Conservation (phyloP, 192 early-diverging fungal genomes). For the Umbelopsis vinacea region DNA sequence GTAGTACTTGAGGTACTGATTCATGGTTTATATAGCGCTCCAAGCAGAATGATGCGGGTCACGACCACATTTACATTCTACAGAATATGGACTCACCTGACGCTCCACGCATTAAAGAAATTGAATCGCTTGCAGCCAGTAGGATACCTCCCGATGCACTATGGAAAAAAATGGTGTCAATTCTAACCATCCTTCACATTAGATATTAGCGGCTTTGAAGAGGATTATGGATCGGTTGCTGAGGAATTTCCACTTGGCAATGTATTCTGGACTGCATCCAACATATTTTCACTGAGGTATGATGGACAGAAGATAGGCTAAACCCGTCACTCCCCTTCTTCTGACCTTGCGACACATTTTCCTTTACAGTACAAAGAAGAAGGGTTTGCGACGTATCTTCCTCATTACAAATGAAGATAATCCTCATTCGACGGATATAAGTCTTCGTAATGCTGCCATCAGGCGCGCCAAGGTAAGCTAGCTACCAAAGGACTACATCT, state of each 20-base stretch:
- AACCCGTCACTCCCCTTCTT: neutral
- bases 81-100: slow-evolving; percentile 66
- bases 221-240: slow-evolving; percentile 51
- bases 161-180: neutral
- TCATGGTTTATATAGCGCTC: neutral
- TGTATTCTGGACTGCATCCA: slow-evolving; percentile 66
- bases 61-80: slow-evolving; percentile 62
- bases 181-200: neutral
- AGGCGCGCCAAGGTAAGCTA: slow-evolving; percentile 54
- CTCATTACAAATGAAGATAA: slow-evolving; percentile 73
- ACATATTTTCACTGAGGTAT: slow-evolving; percentile 63
- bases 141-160: neutral
- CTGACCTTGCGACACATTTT: neutral
- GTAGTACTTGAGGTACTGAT: neutral
- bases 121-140: slow-evolving; percentile 61
- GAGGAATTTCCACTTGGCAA: slow-evolving; percentile 62
- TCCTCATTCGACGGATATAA: slow-evolving; percentile 56
- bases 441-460: slow-evolving; percentile 54
- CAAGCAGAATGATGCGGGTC: slow-evolving; percentile 52
- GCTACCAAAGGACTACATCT: neutral
- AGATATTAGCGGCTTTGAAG: slow-evolving; percentile 48
- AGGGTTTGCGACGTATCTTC: slow-evolving; percentile 68
- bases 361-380: slow-evolving; percentile 45
- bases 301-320: slow-evolving; percentile 16
- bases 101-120: slow-evolving; percentile 60